Evolutionary conservation across 1,284 basidiomycete genomes (phyloP).

Genomic region (Anthracocystis setariae): DNA sequence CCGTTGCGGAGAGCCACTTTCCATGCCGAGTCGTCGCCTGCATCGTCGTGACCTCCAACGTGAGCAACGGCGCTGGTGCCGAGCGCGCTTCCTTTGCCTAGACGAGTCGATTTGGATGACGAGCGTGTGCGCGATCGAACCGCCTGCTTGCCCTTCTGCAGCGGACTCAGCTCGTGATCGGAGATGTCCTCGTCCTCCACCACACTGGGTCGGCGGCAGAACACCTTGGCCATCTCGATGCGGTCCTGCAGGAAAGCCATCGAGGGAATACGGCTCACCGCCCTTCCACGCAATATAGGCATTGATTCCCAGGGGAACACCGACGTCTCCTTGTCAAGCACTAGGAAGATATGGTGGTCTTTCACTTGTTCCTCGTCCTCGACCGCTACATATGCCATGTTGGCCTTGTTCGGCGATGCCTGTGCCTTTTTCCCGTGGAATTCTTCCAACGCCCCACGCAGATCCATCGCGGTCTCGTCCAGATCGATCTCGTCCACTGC

Average conservation of each 20-base stretch:
- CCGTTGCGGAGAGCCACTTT: slow-evolving; percentile 42
- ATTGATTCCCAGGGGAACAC: slow-evolving; percentile 96
- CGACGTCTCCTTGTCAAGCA: slow-evolving; percentile 89
- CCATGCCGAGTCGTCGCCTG: slow-evolving; percentile 24
- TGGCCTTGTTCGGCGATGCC: slow-evolving; percentile 37
- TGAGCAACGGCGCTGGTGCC: slow-evolving; percentile 6
- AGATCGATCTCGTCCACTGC: slow-evolving; percentile 92
- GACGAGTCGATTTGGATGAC: slow-evolving; percentile 15
- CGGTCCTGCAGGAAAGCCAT: slow-evolving; percentile 88
- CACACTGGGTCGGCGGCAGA: slow-evolving; percentile 4
- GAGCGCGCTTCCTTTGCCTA: slow-evolving; percentile 7
- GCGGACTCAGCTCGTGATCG: slow-evolving; percentile 29
- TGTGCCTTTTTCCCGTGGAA: slow-evolving; percentile 41
- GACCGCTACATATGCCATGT: slow-evolving; percentile 28
- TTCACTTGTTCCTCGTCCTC: slow-evolving; percentile 68
- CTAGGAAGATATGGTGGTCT: slow-evolving; percentile 86
- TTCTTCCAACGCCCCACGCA: slow-evolving; percentile 59
- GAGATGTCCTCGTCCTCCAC: slow-evolving; percentile 18
- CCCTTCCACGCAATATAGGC: slow-evolving; percentile 82
- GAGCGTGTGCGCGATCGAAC: slow-evolving; percentile 23
- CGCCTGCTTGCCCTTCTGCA: slow-evolving; percentile 39
- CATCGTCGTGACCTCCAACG: neutral
- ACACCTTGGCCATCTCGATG: slow-evolving; percentile 48
- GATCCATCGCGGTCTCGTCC: slow-evolving; percentile 75
- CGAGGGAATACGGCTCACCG: slow-evolving; percentile 89